Conservation (phyloP, 495 filamentous ascomycete species). For the Trichoderma gamsii region DNA sequence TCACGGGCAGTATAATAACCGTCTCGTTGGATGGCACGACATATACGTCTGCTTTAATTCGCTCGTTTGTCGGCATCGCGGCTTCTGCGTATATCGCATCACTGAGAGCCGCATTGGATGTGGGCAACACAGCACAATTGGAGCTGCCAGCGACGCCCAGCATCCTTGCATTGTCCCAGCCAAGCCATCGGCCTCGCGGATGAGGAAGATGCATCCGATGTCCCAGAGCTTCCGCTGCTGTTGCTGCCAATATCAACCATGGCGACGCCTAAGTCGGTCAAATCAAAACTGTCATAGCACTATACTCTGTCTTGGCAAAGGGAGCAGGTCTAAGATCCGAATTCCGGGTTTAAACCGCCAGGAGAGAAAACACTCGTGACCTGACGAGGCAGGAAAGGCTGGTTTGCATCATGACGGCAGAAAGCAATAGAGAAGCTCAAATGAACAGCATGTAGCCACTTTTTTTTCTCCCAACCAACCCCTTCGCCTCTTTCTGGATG, state of each 20-base stretch:
- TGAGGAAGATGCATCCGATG: background rate
- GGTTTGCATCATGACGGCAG: background rate
- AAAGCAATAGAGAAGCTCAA: background rate
- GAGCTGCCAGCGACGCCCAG: too few species aligned
- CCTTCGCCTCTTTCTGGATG: background rate
- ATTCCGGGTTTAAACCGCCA: background rate
- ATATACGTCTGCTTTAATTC: background rate
- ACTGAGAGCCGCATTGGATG: too few species aligned
- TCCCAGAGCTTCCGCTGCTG: background rate
- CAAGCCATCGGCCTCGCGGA: too few species aligned
- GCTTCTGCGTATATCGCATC: background rate
- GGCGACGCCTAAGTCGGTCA: background rate
- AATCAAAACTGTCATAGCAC: background rate
- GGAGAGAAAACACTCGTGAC: background rate
- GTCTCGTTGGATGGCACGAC: too few species aligned
- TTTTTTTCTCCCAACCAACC: background rate
- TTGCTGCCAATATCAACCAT: background rate
- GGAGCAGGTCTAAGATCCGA: background rate
- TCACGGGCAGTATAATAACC: too few species aligned
- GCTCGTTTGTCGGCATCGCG: slow-evolving; percentile 5
- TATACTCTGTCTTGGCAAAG: background rate
- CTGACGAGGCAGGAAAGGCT: background rate
- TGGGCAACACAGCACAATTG: too few species aligned
- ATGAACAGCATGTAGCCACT: background rate
- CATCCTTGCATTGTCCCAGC: too few species aligned